Evolutionary conservation across 2,329 filamentous ascomycete genomes (phyloP).

Genomic region (Paecilomyces sp.): DNA sequence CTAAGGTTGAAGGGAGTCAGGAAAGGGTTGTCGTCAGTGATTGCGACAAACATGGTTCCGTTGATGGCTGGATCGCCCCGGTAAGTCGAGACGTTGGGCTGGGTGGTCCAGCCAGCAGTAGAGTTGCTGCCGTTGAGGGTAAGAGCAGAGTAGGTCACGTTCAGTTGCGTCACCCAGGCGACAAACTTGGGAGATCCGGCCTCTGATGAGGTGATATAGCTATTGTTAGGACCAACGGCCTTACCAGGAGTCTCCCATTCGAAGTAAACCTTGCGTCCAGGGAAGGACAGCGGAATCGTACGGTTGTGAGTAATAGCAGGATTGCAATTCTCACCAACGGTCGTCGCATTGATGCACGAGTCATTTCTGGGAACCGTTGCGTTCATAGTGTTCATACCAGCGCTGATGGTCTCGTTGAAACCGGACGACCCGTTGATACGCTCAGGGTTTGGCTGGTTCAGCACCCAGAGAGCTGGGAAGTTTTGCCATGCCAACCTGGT

Average conservation of each 20-base stretch:
- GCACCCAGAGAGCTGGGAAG: slow-evolving; percentile 63
- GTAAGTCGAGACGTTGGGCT: slow-evolving; percentile 64
- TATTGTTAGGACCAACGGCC: slow-evolving; percentile 71
- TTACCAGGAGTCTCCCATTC: slow-evolving; percentile 65
- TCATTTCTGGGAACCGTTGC: slow-evolving; percentile 38
- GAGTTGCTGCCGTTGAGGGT: slow-evolving; percentile 49
- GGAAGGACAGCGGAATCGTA: slow-evolving; percentile 63
- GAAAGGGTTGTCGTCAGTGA: slow-evolving; percentile 62
- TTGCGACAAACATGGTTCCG: slow-evolving; percentile 69
- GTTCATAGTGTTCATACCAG: slow-evolving; percentile 26
- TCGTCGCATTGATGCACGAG: slow-evolving; percentile 52
- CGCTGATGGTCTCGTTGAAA: slow-evolving; percentile 53
- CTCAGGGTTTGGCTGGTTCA: slow-evolving; percentile 71
- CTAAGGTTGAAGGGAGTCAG: slow-evolving; percentile 72
- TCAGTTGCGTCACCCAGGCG: slow-evolving; percentile 71
- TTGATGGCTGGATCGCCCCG: slow-evolving; percentile 64
- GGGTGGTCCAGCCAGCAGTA: slow-evolving; percentile 59
- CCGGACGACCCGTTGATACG: slow-evolving; percentile 57
- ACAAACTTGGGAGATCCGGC: slow-evolving; percentile 59
- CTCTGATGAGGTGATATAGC: slow-evolving; percentile 59
- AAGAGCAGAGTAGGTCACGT: slow-evolving; percentile 56
- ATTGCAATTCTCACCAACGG: slow-evolving; percentile 45
- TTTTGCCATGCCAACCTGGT: slow-evolving; percentile 80
- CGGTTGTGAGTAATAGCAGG: slow-evolving; percentile 63
- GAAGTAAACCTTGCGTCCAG: slow-evolving; percentile 64